These are phyloP conservation scores for Centaurea solstitialis DNA, from an alignment of 129 eudicot genomes.

Conservation along the genomic window DNA sequence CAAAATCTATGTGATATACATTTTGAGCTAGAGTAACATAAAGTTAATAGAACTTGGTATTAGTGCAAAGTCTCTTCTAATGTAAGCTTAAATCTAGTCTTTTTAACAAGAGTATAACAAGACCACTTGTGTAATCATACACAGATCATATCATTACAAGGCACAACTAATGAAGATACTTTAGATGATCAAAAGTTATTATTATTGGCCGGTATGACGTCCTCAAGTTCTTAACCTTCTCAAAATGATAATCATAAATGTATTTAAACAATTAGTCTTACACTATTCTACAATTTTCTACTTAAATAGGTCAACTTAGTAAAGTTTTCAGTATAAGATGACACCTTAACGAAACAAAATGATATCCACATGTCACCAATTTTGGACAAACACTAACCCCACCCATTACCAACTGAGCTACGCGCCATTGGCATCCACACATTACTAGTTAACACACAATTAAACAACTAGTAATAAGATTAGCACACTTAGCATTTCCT, in stretches of 20 bases:
- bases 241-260: neutral
- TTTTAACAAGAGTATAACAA: neutral
- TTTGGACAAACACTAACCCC: too few species aligned
- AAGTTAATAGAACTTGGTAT: too few species aligned
- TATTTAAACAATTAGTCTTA: neutral
- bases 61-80: too few species aligned
- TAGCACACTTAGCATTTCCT: neutral
- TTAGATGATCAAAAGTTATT: neutral
- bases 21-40: too few species aligned
- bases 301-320: neutral
- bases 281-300: neutral
- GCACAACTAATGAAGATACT: neutral
- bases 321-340: neutral
- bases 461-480: neutral
- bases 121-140: neutral
- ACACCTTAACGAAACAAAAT: neutral
- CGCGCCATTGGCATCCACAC: neutral
- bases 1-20: too few species aligned
- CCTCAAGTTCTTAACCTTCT: neutral
- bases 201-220: neutral
- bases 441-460: neutral
- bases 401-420: too few species aligned
- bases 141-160: neutral
- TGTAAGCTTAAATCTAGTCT: neutral
- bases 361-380: neutral